Conservation (phyloP, 768 basidiomycete species). For the Dictyophora rubrovolvata region DNA sequence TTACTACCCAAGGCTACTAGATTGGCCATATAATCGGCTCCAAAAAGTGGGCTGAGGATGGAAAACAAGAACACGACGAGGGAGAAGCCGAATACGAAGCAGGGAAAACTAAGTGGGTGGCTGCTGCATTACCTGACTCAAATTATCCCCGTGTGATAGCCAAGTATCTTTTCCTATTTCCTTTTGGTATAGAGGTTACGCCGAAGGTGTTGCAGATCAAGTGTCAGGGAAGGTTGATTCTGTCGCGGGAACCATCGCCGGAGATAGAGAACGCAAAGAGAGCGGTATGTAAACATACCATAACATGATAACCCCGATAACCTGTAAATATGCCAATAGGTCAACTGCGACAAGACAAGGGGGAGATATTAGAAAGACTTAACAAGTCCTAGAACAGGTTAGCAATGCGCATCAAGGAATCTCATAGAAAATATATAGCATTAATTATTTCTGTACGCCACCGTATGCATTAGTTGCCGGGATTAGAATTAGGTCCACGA, state of each 20-base stretch:
- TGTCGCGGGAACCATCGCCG: not conserved
- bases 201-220: not conserved
- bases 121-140: not conserved
- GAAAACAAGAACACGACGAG: not conserved
- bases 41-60: not conserved
- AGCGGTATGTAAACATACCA: not conserved
- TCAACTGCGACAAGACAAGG: not conserved
- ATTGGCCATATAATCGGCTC: not conserved
- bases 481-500: too few relatives aligned
- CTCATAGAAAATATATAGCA: not conserved
- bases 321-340: not conserved
- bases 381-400: not conserved
- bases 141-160: too few relatives aligned
- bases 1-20: not conserved
- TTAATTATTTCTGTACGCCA: not conserved
- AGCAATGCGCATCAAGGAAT: too few relatives aligned
- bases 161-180: not conserved
- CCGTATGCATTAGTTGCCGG: too few relatives aligned
- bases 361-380: not conserved
- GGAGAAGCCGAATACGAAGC: not conserved
- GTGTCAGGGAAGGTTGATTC: not conserved
- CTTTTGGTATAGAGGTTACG: not conserved
- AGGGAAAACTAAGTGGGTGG: not conserved
- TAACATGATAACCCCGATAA: not conserved
- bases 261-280: not conserved